Evolutionary conservation across 495 filamentous ascomycete genomes (phyloP).

Genomic region (Penicillium dipodomyicola): DNA sequence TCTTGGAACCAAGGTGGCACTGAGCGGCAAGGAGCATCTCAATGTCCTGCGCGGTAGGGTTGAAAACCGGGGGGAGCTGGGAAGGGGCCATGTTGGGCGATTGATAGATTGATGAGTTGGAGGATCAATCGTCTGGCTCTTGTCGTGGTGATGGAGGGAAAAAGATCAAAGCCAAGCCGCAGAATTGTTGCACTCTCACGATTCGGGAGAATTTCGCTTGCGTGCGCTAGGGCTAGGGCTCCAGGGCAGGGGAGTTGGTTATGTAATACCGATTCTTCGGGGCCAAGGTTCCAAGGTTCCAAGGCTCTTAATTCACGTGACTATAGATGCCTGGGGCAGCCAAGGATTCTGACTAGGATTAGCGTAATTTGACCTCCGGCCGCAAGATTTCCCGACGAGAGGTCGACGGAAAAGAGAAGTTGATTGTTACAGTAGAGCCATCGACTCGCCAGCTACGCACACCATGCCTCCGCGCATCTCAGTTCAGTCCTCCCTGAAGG

Average conservation of each 20-base stretch:
- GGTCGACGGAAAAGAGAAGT: slow-evolving; percentile 25
- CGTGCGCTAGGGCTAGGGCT: slow-evolving; percentile 44
- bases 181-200: slow-evolving; percentile 33
- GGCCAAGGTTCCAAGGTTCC: background rate
- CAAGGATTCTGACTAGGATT: slow-evolving; percentile 23
- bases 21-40: slow-evolving; percentile 98
- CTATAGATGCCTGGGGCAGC: slow-evolving; percentile 16
- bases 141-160: slow-evolving; percentile 46
- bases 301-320: background rate
- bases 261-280: slow-evolving; percentile 6
- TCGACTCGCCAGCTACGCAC: slow-evolving; percentile 11
- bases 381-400: slow-evolving; percentile 37
- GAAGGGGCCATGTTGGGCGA: slow-evolving; percentile 85
- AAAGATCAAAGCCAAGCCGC: slow-evolving; percentile 35
- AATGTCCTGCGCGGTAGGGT: slow-evolving; percentile 84
- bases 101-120: slow-evolving; percentile 52
- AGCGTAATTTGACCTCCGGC: slow-evolving; percentile 24
- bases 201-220: slow-evolving; percentile 43
- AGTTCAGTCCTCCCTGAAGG: slow-evolving; percentile 58
- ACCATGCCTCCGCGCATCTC: slow-evolving; percentile 76
- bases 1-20: slow-evolving; percentile 97
- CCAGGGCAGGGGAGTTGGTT: background rate
- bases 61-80: slow-evolving; percentile 88
- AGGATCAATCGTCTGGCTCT: slow-evolving; percentile 55
- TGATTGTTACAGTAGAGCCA: slow-evolving; percentile 10